Evolutionary conservation across 106 monocot genomes (phyloP).

Genomic region (Dactylorhiza incarnata): DNA sequence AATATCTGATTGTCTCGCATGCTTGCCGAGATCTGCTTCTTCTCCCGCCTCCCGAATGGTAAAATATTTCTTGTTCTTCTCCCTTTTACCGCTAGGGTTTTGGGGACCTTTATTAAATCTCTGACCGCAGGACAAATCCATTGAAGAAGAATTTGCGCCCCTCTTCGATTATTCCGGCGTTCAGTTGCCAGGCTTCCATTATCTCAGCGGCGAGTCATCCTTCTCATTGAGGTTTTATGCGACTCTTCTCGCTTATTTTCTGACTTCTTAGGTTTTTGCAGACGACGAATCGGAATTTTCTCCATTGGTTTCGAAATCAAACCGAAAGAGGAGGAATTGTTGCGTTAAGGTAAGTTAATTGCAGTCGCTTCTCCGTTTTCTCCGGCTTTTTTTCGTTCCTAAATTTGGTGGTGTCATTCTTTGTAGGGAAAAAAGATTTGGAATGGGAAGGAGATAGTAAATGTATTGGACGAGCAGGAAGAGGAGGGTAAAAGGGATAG

Average conservation of each 20-base stretch:
- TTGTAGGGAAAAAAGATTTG: slow-evolving; percentile 9
- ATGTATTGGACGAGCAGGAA: slow-evolving; percentile 22
- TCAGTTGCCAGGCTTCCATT: slow-evolving; percentile 34
- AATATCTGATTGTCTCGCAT: no score
- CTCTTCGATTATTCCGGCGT: slow-evolving; percentile 87
- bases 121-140: slow-evolving; percentile 12
- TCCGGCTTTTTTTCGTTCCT: neutral
- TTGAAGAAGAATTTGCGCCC: slow-evolving; percentile 56
- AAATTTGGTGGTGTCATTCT: neutral
- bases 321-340: slow-evolving; percentile 15
- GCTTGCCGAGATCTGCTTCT: neutral
- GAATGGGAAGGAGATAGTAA: slow-evolving; percentile 2
- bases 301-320: neutral
- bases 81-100: neutral
- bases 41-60: neutral
- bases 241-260: neutral
- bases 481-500: slow-evolving; percentile 12
- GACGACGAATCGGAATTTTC: slow-evolving; percentile 23
- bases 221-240: neutral
- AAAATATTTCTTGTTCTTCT: slow-evolving; percentile 2
- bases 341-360: neutral
- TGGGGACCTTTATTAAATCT: neutral
- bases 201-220: slow-evolving; percentile 32
- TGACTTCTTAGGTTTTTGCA: neutral
- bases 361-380: neutral